Conservation (phyloP, 495 filamentous ascomycete genomes). For the Aspergillus olivimuriae region DNA sequence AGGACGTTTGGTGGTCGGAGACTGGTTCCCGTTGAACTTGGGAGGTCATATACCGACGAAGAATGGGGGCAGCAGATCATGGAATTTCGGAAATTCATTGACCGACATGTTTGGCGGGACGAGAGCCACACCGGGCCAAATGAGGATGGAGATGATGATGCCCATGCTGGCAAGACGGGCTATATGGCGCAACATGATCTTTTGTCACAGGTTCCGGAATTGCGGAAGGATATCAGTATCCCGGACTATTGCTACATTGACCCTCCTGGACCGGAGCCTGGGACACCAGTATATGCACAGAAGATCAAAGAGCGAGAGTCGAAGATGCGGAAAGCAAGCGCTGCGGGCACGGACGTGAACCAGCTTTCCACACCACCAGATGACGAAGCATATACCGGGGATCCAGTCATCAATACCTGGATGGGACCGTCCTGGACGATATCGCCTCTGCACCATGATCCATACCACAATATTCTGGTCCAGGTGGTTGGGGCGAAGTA, state of each 20-base stretch:
- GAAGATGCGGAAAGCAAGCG: slow-evolving; percentile 4
- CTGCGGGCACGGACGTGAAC: too few relatives aligned
- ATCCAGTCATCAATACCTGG: slow-evolving; percentile 73
- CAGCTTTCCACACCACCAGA: background rate
- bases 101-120: slow-evolving; percentile 45
- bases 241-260: slow-evolving; percentile 82
- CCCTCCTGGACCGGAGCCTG: slow-evolving; percentile 41
- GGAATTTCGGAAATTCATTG: slow-evolving; percentile 65
- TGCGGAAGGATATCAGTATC: slow-evolving; percentile 68
- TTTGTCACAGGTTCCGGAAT: slow-evolving; percentile 70
- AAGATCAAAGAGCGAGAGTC: slow-evolving; percentile 31
- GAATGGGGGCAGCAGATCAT: slow-evolving; percentile 84
- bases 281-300: slow-evolving; percentile 44
- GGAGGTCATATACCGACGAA: slow-evolving; percentile 78
- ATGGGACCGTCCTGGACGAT: slow-evolving; percentile 85
- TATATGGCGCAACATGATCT: slow-evolving; percentile 93
- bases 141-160: slow-evolving; percentile 5
- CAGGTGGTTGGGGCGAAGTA: slow-evolving; percentile 93
- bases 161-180: slow-evolving; percentile 32
- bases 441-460: slow-evolving; percentile 88
- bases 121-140: slow-evolving; percentile 6
- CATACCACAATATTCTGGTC: slow-evolving; percentile 85
- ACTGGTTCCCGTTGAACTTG: slow-evolving; percentile 85
- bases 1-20: slow-evolving; percentile 71
- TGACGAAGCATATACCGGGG: slow-evolving; percentile 37